Percentiles rank a stretch among this genome's conserved stretches.
Conservation (phyloP, 2,329 filamentous ascomycete species). For the Aspergillus flavus region DNA sequence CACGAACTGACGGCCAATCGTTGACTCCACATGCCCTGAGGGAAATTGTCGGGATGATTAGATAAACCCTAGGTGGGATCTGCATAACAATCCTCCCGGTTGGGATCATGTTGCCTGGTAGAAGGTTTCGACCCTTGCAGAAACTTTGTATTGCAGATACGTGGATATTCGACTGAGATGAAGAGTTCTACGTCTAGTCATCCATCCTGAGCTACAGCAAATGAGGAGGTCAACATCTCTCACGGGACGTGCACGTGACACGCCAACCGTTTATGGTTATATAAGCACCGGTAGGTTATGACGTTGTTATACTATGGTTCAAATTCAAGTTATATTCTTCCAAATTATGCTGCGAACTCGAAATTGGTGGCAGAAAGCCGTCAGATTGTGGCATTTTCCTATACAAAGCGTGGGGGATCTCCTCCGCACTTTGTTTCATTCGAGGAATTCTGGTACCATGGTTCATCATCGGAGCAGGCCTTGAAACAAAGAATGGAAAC, state of each 20-base stretch:
- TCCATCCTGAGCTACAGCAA: too few species aligned
- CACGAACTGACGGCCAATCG: neutral
- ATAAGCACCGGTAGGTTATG: neutral
- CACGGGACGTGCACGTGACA: neutral
- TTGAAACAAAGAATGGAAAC: neutral
- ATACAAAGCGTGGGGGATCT: neutral
- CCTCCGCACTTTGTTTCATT: neutral
- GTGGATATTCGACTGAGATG: too few species aligned
- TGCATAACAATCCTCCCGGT: neutral
- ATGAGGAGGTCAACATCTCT: too few species aligned
- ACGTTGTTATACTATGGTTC: too few species aligned
- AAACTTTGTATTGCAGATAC: neutral
- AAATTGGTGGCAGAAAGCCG: neutral
- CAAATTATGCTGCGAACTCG: neutral
- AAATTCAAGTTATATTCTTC: too few species aligned
- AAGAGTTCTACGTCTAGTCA: too few species aligned
- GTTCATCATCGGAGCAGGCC: neutral
- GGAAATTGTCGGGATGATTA: neutral
- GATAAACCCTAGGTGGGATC: neutral
- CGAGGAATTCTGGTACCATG: neutral
- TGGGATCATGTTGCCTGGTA: too few species aligned
- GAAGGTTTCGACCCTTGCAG: neutral
- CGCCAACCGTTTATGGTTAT: too few species aligned
- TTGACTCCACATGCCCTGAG: neutral
- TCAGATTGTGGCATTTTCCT: neutral